Percentiles rank a stretch among this genome's conserved stretches.
phyloP scores from a whole-genome alignment of 352 stramenopile genomes.

The Globisporangium spiculum region DNA sequence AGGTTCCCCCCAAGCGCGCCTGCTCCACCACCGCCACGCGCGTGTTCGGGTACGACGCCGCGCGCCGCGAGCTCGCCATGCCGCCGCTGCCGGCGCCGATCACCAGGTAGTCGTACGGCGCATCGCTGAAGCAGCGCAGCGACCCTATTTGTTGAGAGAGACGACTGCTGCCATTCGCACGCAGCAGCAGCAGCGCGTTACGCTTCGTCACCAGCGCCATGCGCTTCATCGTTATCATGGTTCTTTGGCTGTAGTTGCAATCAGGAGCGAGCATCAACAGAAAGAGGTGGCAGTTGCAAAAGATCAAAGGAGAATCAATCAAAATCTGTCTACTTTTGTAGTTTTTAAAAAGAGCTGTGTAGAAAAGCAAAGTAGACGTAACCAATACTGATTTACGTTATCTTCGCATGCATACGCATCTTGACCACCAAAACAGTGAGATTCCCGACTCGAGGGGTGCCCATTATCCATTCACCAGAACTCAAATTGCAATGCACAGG shows the following conservation, averaged over 20 bases:
- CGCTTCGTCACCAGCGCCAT: background rate
- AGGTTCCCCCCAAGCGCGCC: conserved; percentile 93
- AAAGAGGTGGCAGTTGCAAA: background rate
- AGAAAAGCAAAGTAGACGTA: background rate
- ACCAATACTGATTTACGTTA: background rate
- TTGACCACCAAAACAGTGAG: no score
- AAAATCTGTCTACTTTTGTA: background rate
- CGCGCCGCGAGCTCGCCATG: conserved; percentile 90
- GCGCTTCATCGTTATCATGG: background rate
- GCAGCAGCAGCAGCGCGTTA: background rate
- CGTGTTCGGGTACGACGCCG: conserved; percentile 78
- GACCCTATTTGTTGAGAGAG: background rate
- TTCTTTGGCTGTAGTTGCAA: background rate
- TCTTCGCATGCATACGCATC: background rate
- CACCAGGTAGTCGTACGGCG: conserved; percentile 86
- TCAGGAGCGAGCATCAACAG: background rate
- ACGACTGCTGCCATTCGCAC: background rate
- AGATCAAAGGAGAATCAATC: background rate
- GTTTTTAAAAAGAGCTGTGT: background rate
- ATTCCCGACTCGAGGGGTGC: no score
- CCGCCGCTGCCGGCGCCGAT: conserved; percentile 91
- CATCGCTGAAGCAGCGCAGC: conserved; percentile 16
- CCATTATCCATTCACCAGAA: no score
- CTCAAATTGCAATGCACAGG: no score
- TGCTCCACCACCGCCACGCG: conserved; percentile 96